Conservation (phyloP, 495 filamentous ascomycete genomes). For the Neurospora sp. region DNA sequence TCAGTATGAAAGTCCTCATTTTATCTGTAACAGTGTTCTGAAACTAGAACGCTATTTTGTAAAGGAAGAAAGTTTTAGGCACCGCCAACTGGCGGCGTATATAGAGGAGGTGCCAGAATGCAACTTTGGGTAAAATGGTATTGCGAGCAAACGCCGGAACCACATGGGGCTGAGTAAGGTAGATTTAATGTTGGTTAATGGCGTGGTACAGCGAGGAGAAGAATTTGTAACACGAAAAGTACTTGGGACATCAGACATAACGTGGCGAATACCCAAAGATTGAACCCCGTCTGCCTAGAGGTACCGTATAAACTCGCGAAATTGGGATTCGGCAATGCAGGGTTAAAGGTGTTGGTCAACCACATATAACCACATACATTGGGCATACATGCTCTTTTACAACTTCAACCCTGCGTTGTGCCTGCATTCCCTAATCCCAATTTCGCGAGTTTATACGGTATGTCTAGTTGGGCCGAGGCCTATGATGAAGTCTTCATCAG, state of each 20-base stretch:
- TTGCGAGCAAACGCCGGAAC: not conserved
- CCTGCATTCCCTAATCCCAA: no score
- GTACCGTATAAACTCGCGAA: no score
- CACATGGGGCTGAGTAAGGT: not conserved
- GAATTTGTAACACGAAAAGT: not conserved
- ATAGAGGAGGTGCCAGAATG: not conserved
- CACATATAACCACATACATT: no score
- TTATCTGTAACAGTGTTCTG: not conserved
- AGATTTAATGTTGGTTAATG: not conserved
- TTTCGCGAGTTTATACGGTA: no score
- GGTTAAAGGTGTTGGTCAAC: no score
- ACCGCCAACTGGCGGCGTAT: not conserved
- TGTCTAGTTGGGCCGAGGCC: not conserved
- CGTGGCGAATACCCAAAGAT: not conserved
- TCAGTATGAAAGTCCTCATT: not conserved
- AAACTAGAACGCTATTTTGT: not conserved
- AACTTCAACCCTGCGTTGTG: no score
- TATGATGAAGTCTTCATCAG: not conserved
- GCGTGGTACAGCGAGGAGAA: not conserved
- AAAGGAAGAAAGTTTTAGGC: not conserved
- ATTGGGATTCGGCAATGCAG: no score
- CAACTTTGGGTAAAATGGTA: not conserved
- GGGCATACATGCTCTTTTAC: no score
- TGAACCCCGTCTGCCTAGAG: not conserved
- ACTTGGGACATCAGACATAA: not conserved